A percentile compares a stretch with the other conserved stretches of the same genome.
These are phyloP conservation scores for Jatropha podagrica DNA, from an alignment of 441 rosid genomes.

Conservation along the genomic window DNA sequence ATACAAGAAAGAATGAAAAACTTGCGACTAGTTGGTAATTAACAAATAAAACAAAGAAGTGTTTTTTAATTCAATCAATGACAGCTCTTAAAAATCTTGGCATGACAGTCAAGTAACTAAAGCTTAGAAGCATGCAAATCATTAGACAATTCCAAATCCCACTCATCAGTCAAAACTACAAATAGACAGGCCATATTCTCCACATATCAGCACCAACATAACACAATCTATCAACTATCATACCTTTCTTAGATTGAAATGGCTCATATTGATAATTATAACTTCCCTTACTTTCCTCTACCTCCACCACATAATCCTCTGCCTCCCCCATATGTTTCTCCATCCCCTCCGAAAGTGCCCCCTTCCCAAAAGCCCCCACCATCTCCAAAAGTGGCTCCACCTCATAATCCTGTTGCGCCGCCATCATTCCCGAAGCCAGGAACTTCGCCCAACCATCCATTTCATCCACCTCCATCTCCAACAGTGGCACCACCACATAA, in stretches of 20 bases:
- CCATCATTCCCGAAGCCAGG: slow-evolving; percentile 28
- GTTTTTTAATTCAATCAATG: slow-evolving; percentile 47
- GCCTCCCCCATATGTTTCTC: slow-evolving; percentile 15
- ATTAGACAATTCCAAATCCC: not conserved
- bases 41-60: slow-evolving; percentile 25
- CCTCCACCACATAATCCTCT: slow-evolving; percentile 38
- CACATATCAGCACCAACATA: slow-evolving; percentile 11
- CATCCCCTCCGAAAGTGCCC: not conserved
- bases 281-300: slow-evolving; percentile 47
- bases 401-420: slow-evolving; percentile 9
- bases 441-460: slow-evolving; percentile 22
- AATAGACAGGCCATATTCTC: slow-evolving; percentile 29
- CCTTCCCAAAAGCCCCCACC: slow-evolving; percentile 27
- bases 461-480: slow-evolving; percentile 4
- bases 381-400: slow-evolving; percentile 27
- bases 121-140: slow-evolving; percentile 44
- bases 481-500: slow-evolving; percentile 14
- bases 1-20: not conserved
- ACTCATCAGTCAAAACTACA: slow-evolving; percentile 28
- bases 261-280: slow-evolving; percentile 28
- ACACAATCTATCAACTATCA: slow-evolving; percentile 16
- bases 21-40: not conserved
- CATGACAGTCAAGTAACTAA: slow-evolving; percentile 47
- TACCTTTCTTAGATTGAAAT: slow-evolving; percentile 29
- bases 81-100: slow-evolving; percentile 40